Conservation (phyloP, 176 grass and related monocot genomes). For the Alopecurus myosuroides region DNA sequence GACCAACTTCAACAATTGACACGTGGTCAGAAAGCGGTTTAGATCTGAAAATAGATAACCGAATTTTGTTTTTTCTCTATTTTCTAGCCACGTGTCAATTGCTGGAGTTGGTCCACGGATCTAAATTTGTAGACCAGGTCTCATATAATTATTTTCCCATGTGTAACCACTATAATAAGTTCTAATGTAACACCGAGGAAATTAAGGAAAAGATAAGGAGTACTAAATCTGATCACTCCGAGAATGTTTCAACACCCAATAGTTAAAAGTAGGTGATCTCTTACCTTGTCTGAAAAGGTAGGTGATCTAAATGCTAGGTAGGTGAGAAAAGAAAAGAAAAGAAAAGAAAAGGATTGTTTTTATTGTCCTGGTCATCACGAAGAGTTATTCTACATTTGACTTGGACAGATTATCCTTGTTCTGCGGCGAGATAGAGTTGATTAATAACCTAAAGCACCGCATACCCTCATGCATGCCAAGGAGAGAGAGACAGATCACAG, state of each 20-base stretch:
- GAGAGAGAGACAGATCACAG: background rate
- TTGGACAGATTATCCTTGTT: background rate
- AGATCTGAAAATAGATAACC: too few species aligned
- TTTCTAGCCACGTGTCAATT: too few species aligned
- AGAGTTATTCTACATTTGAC: constrained; percentile 6
- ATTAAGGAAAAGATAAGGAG: background rate
- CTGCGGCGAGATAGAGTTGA: background rate
- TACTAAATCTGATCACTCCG: background rate
- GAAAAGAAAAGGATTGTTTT: too few species aligned
- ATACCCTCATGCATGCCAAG: background rate
- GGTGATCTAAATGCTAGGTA: background rate
- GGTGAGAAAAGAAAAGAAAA: background rate
- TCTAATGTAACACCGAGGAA: background rate
- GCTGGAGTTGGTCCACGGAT: too few species aligned
- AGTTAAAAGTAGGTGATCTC: background rate
- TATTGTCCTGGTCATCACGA: background rate
- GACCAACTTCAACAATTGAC: too few species aligned
- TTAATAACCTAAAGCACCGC: background rate
- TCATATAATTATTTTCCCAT: too few species aligned
- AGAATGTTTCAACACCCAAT: background rate
- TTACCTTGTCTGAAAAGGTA: background rate
- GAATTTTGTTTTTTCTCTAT: too few species aligned
- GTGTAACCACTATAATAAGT: background rate
- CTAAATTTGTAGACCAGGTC: too few species aligned
- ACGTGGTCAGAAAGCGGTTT: too few species aligned